Base-by-base conservation (phyloP, 2,329 filamentous ascomycete genomes). In the Hypoxylon sp. region DNA sequence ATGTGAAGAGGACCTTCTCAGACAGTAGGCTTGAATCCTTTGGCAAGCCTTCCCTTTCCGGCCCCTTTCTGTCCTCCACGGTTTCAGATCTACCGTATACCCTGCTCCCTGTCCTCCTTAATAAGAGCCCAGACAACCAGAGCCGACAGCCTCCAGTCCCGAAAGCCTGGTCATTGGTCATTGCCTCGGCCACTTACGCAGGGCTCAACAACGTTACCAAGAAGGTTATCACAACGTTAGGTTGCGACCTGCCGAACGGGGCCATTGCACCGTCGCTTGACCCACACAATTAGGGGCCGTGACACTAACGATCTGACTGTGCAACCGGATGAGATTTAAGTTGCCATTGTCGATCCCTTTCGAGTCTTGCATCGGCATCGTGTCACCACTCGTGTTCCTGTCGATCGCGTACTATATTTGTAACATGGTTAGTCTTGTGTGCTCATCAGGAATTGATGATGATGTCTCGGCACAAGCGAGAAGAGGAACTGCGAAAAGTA, bases 131-230 rank as follows among this genome's bases (percentile, higher is more conserved):
- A n/a, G n/a, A 51, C 13, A 15, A 24, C n/a, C 22, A 39, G 32
- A 11, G 32, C 49, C 17, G n/a, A 24, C 24, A 44, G 43, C 43
- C 26, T n/a, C 54, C 34, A 48, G 37, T 62, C 44, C 49, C 44
- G 17, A 43, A 32, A 6, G 20, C 50, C 49, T 50, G 54, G 44
- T 54, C n/a, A 44, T 19, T 50, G 54, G 44, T 54, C n/a, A 44
- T 19, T 17, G 22, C 17, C 19, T 39, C 28, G 11, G 43, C 26
- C 48, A 52, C 58, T 51, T 62, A 26, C 44, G 44, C 47, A 54
- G 39, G 55, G 59, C 49, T 54, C 22, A 39, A 62, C 48, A 62
- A 62, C 54, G 54, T 62, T 58, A 50, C 50, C 4, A 47, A 37
- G 43, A 4, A 47, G 41, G 24, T 4, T 53, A 48, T 56, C 59